These are phyloP conservation scores for Botrytis elliptica DNA, from an alignment of 2,329 filamentous ascomycete species.

Conservation along the genomic window DNA sequence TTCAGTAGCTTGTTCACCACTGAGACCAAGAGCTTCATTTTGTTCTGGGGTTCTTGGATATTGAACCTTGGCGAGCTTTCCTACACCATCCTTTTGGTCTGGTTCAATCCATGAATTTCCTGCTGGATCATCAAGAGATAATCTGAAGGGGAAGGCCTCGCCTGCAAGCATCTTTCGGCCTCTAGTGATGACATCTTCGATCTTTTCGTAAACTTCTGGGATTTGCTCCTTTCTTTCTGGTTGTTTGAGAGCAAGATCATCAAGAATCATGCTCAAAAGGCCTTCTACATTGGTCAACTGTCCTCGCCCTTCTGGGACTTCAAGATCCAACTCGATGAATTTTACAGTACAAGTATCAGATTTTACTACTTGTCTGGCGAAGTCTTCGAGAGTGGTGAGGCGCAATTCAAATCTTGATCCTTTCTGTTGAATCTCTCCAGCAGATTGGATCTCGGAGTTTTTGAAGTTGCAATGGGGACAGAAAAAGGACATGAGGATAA, in stretches of 20 bases:
- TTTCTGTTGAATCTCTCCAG: constrained; percentile 86
- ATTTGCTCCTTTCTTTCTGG: constrained; percentile 73
- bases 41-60: constrained; percentile 81
- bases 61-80: constrained; percentile 85
- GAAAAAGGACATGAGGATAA: constrained; percentile 94
- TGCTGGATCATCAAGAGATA: constrained; percentile 85
- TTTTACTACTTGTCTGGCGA: constrained; percentile 87
- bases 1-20: constrained; percentile 56
- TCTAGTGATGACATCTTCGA: constrained; percentile 72
- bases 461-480: constrained; percentile 87
- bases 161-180: constrained; percentile 76
- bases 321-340: constrained; percentile 87
- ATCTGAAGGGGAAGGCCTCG: constrained; percentile 78
- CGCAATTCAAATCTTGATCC: constrained; percentile 82
- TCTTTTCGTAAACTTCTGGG: constrained; percentile 75
- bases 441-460: constrained; percentile 92
- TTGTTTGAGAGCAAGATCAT: constrained; percentile 80
- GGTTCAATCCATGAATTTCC: constrained; percentile 98
- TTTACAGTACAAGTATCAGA: constrained; percentile 83
- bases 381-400: constrained; percentile 69
- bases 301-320: constrained; percentile 86
- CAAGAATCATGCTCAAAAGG: constrained; percentile 72
- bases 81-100: constrained; percentile 72
- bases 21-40: constrained; percentile 80
- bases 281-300: constrained; percentile 95